Conservation (phyloP, 2,329 filamentous ascomycete species). For the Fusarium lyarnte region DNA sequence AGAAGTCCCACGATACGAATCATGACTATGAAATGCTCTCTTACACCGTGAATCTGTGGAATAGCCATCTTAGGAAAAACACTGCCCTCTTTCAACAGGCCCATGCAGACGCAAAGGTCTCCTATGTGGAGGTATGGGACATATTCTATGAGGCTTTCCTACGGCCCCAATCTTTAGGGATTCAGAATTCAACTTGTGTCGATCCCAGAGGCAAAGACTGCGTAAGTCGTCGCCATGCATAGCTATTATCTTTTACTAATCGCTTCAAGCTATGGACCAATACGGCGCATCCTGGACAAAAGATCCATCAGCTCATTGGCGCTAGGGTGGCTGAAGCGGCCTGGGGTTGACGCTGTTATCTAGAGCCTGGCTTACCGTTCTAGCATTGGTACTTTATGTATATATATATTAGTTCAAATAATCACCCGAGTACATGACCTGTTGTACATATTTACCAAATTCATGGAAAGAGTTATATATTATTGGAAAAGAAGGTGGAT, state of each 20-base stretch:
- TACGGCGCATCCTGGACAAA: background rate
- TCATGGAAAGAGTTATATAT: too few species aligned
- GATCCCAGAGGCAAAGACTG: background rate
- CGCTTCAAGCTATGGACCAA: background rate
- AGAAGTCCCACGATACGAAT: background rate
- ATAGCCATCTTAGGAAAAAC: background rate
- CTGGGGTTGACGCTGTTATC: background rate
- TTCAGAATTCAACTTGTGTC: background rate
- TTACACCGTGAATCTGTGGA: background rate
- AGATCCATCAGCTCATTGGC: background rate
- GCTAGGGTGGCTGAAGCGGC: background rate
- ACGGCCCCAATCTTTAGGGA: background rate
- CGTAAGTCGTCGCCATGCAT: background rate
- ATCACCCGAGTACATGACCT: too few species aligned
- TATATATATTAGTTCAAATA: background rate
- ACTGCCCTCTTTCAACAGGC: background rate
- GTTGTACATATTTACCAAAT: too few species aligned
- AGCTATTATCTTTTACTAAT: background rate
- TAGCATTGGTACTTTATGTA: background rate
- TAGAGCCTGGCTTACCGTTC: accelerated
- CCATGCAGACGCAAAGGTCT: background rate
- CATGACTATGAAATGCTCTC: background rate
- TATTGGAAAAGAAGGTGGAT: too few species aligned
- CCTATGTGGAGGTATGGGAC: background rate
- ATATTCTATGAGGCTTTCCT: conserved; percentile 4